Percentiles rank a stretch among this genome's conserved stretches.
These are phyloP conservation scores for Pterocarpus macrocarpus DNA, from an alignment of 306 rosid genomes.

Conservation along the genomic window DNA sequence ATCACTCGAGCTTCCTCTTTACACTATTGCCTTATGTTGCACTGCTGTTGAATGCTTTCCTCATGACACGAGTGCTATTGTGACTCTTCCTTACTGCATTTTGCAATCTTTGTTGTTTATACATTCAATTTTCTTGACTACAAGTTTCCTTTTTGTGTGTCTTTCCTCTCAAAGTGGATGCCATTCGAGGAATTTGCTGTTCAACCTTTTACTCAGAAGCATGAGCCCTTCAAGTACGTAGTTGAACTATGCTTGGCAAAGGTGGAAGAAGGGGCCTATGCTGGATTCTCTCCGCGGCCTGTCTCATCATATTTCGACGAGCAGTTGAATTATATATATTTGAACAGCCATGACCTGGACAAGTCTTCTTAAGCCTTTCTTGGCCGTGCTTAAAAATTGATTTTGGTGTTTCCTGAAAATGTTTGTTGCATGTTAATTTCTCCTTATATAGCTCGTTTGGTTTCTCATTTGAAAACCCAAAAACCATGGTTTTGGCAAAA, in stretches of 20 bases:
- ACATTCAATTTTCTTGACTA: neutral
- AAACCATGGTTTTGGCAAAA: no score
- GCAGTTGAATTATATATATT: constrained; percentile 47
- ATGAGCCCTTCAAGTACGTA: constrained; percentile 54
- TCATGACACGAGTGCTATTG: neutral
- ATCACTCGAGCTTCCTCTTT: neutral
- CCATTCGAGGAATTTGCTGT: constrained; percentile 53
- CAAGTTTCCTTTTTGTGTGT: constrained; percentile 21
- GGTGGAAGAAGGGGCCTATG: constrained; percentile 40
- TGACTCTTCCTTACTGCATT: neutral
- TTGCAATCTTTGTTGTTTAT: neutral
- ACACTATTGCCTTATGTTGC: neutral
- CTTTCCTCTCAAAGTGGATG: constrained; percentile 56
- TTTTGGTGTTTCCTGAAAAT: constrained; percentile 11
- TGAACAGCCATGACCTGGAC: constrained; percentile 46
- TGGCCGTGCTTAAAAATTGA: constrained; percentile 12
- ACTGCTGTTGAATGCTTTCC: constrained; percentile 4
- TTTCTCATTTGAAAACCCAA: no score
- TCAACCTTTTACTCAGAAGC: constrained; percentile 56
- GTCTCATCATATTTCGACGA: constrained; percentile 47
- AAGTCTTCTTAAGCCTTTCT: constrained; percentile 37
- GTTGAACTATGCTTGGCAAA: constrained; percentile 50
- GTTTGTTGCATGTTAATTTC: neutral
- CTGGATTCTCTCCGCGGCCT: constrained; percentile 48
- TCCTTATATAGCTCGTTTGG: neutral